These are phyloP conservation scores for Lasiodiplodia citricola DNA, from an alignment of 2,329 filamentous ascomycete species.

Conservation along the genomic window DNA sequence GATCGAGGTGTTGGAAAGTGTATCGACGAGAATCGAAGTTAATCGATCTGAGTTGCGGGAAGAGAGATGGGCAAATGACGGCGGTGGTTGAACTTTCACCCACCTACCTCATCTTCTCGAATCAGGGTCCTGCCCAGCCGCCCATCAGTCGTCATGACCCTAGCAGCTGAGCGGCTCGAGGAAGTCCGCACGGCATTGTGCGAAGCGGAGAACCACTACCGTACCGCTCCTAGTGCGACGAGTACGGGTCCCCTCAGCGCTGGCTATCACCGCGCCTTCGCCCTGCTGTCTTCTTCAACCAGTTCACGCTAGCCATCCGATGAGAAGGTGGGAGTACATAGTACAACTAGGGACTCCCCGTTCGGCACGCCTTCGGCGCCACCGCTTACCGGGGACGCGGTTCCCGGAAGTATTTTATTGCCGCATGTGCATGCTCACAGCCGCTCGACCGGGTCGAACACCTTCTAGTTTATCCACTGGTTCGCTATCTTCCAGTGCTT, in stretches of 20 bases:
- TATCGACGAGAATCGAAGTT: no score
- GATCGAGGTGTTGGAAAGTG: no score
- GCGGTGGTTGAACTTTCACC: no score
- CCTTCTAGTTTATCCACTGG: not conserved
- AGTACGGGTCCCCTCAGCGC: not conserved
- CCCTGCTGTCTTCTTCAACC: not conserved
- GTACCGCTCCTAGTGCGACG: not conserved
- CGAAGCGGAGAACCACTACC: no score
- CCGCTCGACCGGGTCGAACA: not conserved
- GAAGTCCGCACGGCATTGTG: no score
- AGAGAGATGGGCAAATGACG: no score
- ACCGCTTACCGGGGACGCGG: not conserved
- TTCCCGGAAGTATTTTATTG: not conserved
- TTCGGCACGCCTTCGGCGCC: not conserved
- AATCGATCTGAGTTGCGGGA: no score
- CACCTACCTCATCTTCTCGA: no score
- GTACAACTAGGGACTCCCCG: not conserved
- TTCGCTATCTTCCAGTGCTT: not conserved
- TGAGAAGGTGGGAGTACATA: not conserved
- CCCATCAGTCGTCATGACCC: no score
- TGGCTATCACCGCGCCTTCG: not conserved
- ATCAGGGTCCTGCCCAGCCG: no score
- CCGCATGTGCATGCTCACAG: not conserved
- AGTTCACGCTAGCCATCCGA: not conserved
- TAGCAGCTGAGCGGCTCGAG: no score